These are phyloP conservation scores for Colletotrichum liriopes DNA, from an alignment of 2,329 filamentous ascomycete genomes.

Conservation along the genomic window DNA sequence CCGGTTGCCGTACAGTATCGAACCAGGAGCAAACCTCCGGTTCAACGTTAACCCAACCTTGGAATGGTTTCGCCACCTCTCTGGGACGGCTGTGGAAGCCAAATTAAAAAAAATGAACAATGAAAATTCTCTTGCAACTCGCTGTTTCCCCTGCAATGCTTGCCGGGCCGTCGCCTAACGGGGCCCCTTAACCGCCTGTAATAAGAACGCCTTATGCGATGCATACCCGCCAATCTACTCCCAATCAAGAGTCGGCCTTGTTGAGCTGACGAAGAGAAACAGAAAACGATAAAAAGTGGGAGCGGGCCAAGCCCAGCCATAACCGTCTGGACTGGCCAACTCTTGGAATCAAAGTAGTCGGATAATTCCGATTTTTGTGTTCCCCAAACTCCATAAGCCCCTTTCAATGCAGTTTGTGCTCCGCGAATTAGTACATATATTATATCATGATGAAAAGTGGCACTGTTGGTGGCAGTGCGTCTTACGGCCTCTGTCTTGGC, in stretches of 20 bases:
- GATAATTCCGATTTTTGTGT: conserved; percentile 18
- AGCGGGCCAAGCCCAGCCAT: neutral
- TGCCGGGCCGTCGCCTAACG: conserved; percentile 15
- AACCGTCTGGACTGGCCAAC: conserved; percentile 5
- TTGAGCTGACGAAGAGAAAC: conserved; percentile 18
- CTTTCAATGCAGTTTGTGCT: conserved; percentile 36
- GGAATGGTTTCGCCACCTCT: neutral
- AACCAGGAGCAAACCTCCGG: conserved; percentile 1
- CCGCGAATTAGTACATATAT: conserved; percentile 41
- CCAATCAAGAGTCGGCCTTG: neutral
- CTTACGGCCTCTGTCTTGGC: conserved; percentile 30
- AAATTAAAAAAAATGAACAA: neutral
- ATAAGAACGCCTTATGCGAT: conserved; percentile 39
- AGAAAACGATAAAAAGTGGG: conserved; percentile 1
- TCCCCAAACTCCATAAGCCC: conserved; percentile 40
- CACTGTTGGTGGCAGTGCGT: neutral
- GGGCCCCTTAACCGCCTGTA: conserved; percentile 23
- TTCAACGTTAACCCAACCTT: neutral
- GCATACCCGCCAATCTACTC: conserved; percentile 29
- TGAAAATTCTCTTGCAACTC: conserved; percentile 1
- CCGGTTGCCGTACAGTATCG: neutral
- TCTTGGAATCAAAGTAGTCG: conserved; percentile 16
- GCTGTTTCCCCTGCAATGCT: conserved; percentile 30
- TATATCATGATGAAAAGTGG: conserved; percentile 26
- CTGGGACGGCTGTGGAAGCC: conserved; percentile 2